These are phyloP conservation scores for Tylopilus sp. DNA, from an alignment of 1,284 basidiomycete species.

Conservation along the genomic window DNA sequence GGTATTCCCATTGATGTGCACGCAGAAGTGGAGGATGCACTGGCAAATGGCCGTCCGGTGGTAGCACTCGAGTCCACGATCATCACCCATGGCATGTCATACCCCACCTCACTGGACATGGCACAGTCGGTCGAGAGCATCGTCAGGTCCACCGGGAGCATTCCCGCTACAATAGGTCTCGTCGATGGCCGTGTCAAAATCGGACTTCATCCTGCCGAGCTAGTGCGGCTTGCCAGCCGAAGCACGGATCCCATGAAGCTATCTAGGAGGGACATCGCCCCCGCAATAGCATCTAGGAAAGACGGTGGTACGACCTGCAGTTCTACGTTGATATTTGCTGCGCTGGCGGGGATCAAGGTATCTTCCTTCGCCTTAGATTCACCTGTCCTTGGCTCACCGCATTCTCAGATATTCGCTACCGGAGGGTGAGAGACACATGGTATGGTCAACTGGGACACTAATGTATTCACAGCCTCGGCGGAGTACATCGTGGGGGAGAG, in stretches of 20 bases:
- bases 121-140: conserved; percentile 75
- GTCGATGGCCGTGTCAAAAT: conserved; percentile 84
- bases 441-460: conserved; percentile 5
- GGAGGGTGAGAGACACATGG: conserved; percentile 57
- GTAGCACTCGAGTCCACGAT: conserved; percentile 87
- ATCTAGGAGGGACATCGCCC: conserved; percentile 84
- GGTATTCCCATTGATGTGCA: conserved; percentile 62
- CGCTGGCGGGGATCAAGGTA: conserved; percentile 80
- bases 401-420: conserved; percentile 69
- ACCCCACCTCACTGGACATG: conserved; percentile 75
- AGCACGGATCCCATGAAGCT: conserved; percentile 66
- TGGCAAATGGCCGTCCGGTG: conserved; percentile 56
- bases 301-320: conserved; percentile 93
- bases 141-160: conserved; percentile 73
- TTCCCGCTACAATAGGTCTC: conserved; percentile 91
- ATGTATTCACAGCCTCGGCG: conserved; percentile 60
- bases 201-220: conserved; percentile 67
- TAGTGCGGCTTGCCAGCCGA: conserved; percentile 72
- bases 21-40: conserved; percentile 78
- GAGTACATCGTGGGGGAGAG: conserved; percentile 93
- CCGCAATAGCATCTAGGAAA: conserved; percentile 64
- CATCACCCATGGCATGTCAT: conserved; percentile 88
- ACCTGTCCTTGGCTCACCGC: conserved; percentile 1
- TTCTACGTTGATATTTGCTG: conserved; percentile 82
- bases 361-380: background rate